Evolutionary conservation across 2,329 filamentous ascomycete species (phyloP), one percentile per base, ranked within the genome.

Genomic region (Fusarium albosuccineum): DNA sequence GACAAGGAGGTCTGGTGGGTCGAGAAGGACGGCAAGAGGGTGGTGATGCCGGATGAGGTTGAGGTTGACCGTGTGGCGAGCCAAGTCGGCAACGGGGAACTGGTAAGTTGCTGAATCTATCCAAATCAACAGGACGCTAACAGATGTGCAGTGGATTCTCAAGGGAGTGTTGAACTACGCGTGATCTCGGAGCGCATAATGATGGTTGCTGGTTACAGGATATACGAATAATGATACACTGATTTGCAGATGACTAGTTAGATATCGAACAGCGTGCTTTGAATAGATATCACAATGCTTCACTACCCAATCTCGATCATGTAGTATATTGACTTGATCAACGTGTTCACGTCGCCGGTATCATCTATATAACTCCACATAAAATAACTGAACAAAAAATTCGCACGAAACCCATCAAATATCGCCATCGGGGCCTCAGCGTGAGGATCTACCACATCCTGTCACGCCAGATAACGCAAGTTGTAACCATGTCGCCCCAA

Each of bases 51-150:
- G 1, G 91, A 91, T 6, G 86, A 89, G 67, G 87, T 97, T 42
- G 89, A 94, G 77, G 91, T 98, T 13, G 87, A 89, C 41, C 89
- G 83, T 60, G 84, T 97, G 52, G 91, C 90, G 2, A 91, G 90
- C 69, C 86, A 88, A 62, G 94, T 97, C 16, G 86, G 88, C 4
- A 99, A 98, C 76, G 96, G 96, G 5, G 92, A 98, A 79, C 85
- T 98, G 70, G 84, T 86, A 76, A 74, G 84, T 80, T 7, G 14
- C 10, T 7, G 13, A 6, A 10, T 13, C 22, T 17, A 14, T 1
- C 5, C 30, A 33, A 9, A 9, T 51, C 13, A 44, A 9, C 8
- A n/a, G 22, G 11, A 34, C 56, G 29, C 57, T 66, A 49, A 66
- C 49, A n/a, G 3, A 11, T 26, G 27, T 37, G 9, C 14, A 85